Percentiles rank a stretch among this genome's conserved stretches.
These are phyloP conservation scores for Deakozyma indianensis DNA, from an alignment of 805 yeast genomes.

Conservation along the genomic window DNA sequence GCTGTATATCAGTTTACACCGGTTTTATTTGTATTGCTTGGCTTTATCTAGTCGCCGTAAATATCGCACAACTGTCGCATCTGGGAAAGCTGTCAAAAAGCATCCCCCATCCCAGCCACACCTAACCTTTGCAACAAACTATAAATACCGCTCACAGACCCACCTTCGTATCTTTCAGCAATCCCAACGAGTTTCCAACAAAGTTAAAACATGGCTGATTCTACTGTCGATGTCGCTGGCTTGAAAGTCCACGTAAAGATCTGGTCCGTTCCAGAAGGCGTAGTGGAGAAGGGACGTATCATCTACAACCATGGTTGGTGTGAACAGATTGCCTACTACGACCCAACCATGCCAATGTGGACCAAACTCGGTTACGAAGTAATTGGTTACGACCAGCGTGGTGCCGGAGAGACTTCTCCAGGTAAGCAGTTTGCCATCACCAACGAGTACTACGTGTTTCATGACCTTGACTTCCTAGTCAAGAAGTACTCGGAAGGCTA, in stretches of 20 bases:
- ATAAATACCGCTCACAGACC: too few species aligned
- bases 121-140: too few species aligned
- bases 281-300: constrained; percentile 14
- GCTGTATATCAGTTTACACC: too few species aligned
- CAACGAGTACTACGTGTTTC: constrained; percentile 18
- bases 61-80: too few species aligned
- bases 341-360: constrained; percentile 16
- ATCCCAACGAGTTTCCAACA: neutral
- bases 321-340: constrained; percentile 20
- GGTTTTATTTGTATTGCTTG: too few species aligned
- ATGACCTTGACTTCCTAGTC: constrained; percentile 21
- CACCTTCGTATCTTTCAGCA: too few species aligned
- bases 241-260: constrained; percentile 7
- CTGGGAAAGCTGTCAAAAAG: too few species aligned
- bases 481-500: constrained; percentile 8
- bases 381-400: constrained; percentile 26
- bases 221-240: constrained; percentile 8
- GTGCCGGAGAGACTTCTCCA: constrained; percentile 22
- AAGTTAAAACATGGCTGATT: neutral
- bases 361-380: constrained; percentile 21
- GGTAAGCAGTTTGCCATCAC: constrained; percentile 19
- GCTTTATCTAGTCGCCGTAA: too few species aligned
- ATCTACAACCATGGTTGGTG: constrained; percentile 25
- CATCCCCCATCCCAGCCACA: too few species aligned
- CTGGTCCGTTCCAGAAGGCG: constrained; percentile 10